Conservation (phyloP, 305 asterid genomes). For the Rubia occidens region DNA sequence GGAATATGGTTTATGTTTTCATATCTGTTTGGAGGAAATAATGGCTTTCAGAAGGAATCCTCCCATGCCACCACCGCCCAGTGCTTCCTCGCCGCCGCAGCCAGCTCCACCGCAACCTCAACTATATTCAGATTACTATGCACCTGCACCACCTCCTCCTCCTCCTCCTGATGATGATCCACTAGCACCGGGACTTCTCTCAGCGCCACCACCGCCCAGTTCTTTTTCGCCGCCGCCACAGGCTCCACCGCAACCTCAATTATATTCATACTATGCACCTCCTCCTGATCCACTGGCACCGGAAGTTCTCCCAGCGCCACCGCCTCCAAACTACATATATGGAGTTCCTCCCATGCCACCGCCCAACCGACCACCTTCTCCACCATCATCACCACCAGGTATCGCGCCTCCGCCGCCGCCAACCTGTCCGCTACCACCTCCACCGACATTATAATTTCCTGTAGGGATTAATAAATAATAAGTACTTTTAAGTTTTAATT, state of each 20-base stretch:
- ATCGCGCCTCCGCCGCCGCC: background rate
- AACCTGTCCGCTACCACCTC: background rate
- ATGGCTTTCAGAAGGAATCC: background rate
- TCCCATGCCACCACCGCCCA: background rate
- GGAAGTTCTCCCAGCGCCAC: background rate
- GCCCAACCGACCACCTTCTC: background rate
- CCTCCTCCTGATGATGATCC: background rate
- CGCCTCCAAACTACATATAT: background rate
- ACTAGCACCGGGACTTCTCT: too few relatives aligned
- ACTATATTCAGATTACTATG: background rate
- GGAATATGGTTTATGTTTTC: background rate
- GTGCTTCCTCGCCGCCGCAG: background rate
- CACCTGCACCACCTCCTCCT: background rate
- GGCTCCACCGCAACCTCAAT: too few relatives aligned
- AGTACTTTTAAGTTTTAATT: too few relatives aligned
- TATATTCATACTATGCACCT: too few relatives aligned
- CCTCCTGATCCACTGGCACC: too few relatives aligned
- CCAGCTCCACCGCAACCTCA: background rate
- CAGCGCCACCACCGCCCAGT: too few relatives aligned
- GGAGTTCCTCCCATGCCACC: background rate
- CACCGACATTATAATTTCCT: background rate
- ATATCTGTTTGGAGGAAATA: background rate
- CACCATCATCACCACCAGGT: background rate
- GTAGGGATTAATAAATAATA: background rate
- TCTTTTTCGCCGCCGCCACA: too few relatives aligned